Evolutionary conservation across 192 early-diverging fungal species (phyloP), one percentile per base, ranked within the genome.

Genomic region (Jimgerdemannia flammicorona): DNA sequence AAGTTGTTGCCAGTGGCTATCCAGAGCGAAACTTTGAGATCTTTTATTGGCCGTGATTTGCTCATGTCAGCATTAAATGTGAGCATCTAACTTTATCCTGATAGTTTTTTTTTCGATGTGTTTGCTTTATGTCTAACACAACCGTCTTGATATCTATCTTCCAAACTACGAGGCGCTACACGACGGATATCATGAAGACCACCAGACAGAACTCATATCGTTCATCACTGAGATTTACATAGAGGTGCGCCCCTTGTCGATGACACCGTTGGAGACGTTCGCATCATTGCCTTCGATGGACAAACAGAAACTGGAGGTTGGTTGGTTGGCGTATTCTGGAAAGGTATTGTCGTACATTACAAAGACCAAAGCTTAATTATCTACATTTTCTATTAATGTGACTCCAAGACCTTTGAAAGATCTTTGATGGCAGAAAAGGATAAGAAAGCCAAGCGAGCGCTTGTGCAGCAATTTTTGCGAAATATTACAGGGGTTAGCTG

Each of bases 211-310:
- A 1, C 64, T 75, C 64, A 44, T 75, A 19, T 44, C 68, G 40
- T 64, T 75, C 44, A 75, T 75, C 40, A 75, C 74, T 3, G 70
- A 75, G n/a, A 54, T 75, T 19, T 75, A 75, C 40, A 59, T 75
- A 8, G 69, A 43, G 3, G 68, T 75, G 14, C 49, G 74, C 11
- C 74, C 70, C 3, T 3, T 59, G 14, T 70, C 68, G 2, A 43
- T 43, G 8, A n/a, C 63, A 17, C 74, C 74, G n/a, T 59, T 63
- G 64, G 67, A 75, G 64, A 68, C 68, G 3, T 75, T 75, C 70
- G 69, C 70, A 14, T 40, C 54, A 39, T 17, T 75, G 40, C 63
- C 64, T 10, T 70, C 68, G 64, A 72, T 71, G 70, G 43, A 68
- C 39, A 40, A 44, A 49, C 41, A 1, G 20, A 73, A 72, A 4